Evolutionary conservation across 2,329 filamentous ascomycete species (phyloP).

Genomic region (Epichloe hybrida): DNA sequence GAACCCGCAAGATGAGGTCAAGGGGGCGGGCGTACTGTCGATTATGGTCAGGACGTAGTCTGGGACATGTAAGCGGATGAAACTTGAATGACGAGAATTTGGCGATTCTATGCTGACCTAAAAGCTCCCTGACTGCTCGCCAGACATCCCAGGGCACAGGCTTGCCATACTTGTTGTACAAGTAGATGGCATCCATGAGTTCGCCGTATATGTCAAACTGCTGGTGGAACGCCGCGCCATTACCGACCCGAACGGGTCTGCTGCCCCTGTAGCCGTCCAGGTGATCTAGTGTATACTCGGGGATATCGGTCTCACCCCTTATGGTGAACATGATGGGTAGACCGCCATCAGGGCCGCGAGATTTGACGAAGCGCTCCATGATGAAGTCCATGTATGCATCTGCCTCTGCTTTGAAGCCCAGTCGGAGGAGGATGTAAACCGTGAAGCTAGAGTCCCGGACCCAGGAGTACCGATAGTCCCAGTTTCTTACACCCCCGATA

Average conservation of each 20-base stretch:
- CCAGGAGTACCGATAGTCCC: slow-evolving; percentile 69
- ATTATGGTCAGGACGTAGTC: slow-evolving; percentile 60
- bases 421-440: slow-evolving; percentile 61
- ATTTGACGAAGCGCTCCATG: slow-evolving; percentile 52
- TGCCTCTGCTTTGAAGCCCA: slow-evolving; percentile 63
- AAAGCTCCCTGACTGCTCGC: slow-evolving; percentile 54
- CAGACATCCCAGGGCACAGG: slow-evolving; percentile 66
- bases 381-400: slow-evolving; percentile 72
- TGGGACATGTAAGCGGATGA: slow-evolving; percentile 7
- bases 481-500: slow-evolving; percentile 52
- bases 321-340: slow-evolving; percentile 77
- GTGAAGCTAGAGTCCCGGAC: slow-evolving; percentile 66
- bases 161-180: slow-evolving; percentile 70
- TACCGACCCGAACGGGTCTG: slow-evolving; percentile 61
- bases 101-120: slow-evolving; percentile 24
- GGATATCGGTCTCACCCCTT: slow-evolving; percentile 59
- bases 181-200: slow-evolving; percentile 62
- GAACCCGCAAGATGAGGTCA: not conserved
- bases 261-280: slow-evolving; percentile 61
- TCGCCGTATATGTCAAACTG: slow-evolving; percentile 74
- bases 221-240: slow-evolving; percentile 61
- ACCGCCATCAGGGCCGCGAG: slow-evolving; percentile 43
- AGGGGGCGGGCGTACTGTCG: slow-evolving; percentile 27
- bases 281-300: slow-evolving; percentile 54
- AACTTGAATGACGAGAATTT: too few relatives aligned